Conservation (phyloP, 2,329 filamentous ascomycete species). For the Botryotinia narcissicola region DNA sequence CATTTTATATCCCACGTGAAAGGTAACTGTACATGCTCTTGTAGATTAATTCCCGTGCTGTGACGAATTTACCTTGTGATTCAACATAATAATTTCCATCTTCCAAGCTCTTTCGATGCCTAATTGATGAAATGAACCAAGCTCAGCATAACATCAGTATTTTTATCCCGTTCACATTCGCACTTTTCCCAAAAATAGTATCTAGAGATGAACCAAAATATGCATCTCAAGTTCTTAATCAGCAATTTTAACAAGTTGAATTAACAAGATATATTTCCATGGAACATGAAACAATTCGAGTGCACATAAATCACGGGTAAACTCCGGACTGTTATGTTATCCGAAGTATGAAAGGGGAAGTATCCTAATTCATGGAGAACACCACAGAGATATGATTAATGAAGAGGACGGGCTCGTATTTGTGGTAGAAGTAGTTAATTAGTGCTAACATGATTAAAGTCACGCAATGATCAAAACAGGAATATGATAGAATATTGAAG, state of each 20-base stretch:
- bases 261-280: background rate
- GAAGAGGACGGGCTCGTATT: background rate
- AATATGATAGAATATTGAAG: background rate
- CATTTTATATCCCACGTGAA: background rate
- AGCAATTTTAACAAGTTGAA: accelerated
- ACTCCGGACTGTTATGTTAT: background rate
- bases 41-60: background rate
- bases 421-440: no score
- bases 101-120: no score
- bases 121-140: background rate
- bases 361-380: background rate
- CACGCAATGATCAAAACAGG: background rate
- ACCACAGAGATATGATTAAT: no score
- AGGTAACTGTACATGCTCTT: background rate
- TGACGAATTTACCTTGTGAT: accelerated
- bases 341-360: background rate
- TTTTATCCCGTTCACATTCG: accelerated
- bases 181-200: accelerated
- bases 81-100: no score
- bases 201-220: background rate
- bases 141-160: no score
- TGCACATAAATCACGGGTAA: background rate
- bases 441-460: accelerated
- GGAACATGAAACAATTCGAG: background rate
- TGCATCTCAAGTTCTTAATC: accelerated